Evolutionary conservation across 495 filamentous ascomycete species (phyloP).

Genomic region (Aspergillus ostianus): DNA sequence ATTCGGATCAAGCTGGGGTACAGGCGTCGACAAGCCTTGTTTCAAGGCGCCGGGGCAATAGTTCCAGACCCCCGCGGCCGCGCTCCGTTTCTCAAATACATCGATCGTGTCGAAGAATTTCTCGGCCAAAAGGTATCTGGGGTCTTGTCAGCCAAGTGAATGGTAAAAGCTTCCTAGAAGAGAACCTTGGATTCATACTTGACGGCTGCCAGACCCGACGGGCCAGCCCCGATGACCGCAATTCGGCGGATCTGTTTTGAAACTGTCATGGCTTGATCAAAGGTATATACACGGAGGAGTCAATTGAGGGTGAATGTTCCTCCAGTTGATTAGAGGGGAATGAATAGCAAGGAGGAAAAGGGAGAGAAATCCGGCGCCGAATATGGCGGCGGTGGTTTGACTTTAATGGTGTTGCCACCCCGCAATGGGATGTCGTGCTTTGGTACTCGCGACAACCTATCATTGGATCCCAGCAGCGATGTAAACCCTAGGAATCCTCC

Average conservation of each 20-base stretch:
- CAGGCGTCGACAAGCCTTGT: slow-evolving; percentile 21
- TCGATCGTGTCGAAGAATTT: slow-evolving; percentile 66
- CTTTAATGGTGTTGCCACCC: background rate
- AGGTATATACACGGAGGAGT: background rate
- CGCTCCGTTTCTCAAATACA: slow-evolving; percentile 76
- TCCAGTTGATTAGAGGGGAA: background rate
- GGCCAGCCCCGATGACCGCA: slow-evolving; percentile 47
- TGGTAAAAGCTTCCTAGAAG: background rate
- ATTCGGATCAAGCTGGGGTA: slow-evolving; percentile 46
- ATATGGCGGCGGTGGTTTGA: background rate
- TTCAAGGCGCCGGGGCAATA: slow-evolving; percentile 42
- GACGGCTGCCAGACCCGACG: slow-evolving; percentile 41
- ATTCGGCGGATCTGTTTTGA: slow-evolving; percentile 33
- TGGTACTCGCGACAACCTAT: background rate
- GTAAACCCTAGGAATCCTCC: background rate
- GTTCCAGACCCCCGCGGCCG: slow-evolving; percentile 83
- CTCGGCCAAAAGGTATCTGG: slow-evolving; percentile 75
- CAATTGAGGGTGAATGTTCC: too few relatives aligned
- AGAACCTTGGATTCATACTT: slow-evolving; percentile 32
- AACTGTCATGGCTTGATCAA: slow-evolving; percentile 18
- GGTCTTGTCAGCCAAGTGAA: slow-evolving; percentile 1
- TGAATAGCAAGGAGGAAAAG: background rate
- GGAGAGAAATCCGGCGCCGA: background rate
- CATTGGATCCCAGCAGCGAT: background rate
- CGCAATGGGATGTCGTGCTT: background rate